These are phyloP conservation scores for Geotrichum bryndzae DNA, from an alignment of 1,139 yeast genomes.

Conservation along the genomic window DNA sequence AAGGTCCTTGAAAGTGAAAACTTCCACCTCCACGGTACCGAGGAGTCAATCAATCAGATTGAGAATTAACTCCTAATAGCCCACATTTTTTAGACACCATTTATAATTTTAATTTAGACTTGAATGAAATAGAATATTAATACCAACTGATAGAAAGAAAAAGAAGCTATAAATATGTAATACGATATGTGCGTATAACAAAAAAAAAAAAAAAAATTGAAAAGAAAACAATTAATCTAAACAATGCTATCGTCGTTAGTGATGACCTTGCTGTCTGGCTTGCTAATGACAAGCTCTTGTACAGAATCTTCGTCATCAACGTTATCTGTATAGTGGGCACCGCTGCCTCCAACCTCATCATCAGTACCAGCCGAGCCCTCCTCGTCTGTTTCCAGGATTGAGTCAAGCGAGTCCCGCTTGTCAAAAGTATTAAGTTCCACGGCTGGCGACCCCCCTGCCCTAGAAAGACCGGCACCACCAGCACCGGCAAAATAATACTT, in stretches of 20 bases:
- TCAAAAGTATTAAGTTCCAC: conserved; percentile 1
- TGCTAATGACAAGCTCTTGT: conserved; percentile 3
- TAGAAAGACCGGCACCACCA: background rate
- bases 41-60: background rate
- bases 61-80: background rate
- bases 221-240: background rate
- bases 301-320: background rate
- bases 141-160: too few species aligned
- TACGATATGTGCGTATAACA: background rate
- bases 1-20: background rate
- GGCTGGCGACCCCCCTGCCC: background rate
- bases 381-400: conserved; percentile 4
- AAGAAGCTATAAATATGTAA: background rate
- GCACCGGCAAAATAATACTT: background rate
- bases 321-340: background rate
- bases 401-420: conserved; percentile 11
- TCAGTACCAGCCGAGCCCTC: background rate
- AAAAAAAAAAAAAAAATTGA: too few species aligned
- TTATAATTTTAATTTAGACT: too few species aligned
- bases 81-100: too few species aligned
- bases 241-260: background rate
- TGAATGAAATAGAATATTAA: too few species aligned
- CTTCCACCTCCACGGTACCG: background rate
- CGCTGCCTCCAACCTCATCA: background rate
- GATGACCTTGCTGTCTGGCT: background rate